Conservation (phyloP, 768 basidiomycete genomes). For the Boletus eberwhitei region DNA sequence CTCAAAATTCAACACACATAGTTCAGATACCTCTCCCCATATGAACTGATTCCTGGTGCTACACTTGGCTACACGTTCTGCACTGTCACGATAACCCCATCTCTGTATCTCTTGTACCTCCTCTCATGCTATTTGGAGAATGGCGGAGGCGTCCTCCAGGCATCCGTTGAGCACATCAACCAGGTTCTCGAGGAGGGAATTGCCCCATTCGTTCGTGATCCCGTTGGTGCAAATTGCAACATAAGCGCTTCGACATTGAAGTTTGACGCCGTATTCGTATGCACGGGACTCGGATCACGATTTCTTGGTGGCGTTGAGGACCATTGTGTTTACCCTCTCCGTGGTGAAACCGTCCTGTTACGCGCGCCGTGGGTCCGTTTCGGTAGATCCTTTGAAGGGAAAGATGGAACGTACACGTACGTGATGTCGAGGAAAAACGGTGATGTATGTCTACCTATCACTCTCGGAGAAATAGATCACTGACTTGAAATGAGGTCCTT, state of each 20-base stretch:
- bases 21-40: slow-evolving; percentile 36
- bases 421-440: slow-evolving; percentile 34
- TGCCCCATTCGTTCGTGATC: neutral
- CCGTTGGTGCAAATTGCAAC: neutral
- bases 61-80: slow-evolving; percentile 52
- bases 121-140: slow-evolving; percentile 47
- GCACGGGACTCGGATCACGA: slow-evolving; percentile 57
- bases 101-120: slow-evolving; percentile 58
- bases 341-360: slow-evolving; percentile 42
- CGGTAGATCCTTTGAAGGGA: slow-evolving; percentile 23
- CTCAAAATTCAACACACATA: neutral
- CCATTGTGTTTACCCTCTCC: slow-evolving; percentile 37
- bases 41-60: slow-evolving; percentile 40
- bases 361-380: slow-evolving; percentile 42
- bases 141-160: slow-evolving; percentile 57
- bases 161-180: slow-evolving; percentile 58
- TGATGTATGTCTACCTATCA: slow-evolving; percentile 31
- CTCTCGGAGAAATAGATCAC: neutral
- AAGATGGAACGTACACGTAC: slow-evolving; percentile 31
- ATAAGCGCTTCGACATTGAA: neutral
- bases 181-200: slow-evolving; percentile 39
- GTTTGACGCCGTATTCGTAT: slow-evolving; percentile 40
- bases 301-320: slow-evolving; percentile 47
- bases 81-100: slow-evolving; percentile 65
- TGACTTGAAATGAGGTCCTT: slow-evolving; percentile 34